Percentiles rank a stretch among this genome's conserved stretches.
Evolutionary conservation across 805 yeast species (phyloP).

Genomic region (Ogataea salicorniae): DNA sequence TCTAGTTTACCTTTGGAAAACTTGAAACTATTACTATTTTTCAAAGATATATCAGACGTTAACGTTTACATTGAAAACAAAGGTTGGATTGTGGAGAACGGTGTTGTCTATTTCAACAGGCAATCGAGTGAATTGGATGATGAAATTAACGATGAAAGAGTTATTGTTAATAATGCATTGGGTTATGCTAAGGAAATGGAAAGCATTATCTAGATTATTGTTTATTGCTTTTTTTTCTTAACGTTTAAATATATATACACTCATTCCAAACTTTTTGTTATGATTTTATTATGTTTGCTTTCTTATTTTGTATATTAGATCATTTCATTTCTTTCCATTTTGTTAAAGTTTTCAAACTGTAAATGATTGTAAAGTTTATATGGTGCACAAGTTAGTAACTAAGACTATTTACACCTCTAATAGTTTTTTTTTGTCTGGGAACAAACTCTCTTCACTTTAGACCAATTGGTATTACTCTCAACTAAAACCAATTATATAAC

Average conservation of each 20-base stretch:
- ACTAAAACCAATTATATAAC: no score
- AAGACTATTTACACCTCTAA: no score
- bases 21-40: slow-evolving; percentile 74
- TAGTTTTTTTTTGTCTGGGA: no score
- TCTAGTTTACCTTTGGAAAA: slow-evolving; percentile 71
- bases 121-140: slow-evolving; percentile 22
- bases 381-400: no score
- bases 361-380: no score
- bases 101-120: slow-evolving; percentile 42
- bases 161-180: slow-evolving; percentile 65
- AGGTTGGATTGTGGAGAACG: slow-evolving; percentile 55
- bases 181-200: slow-evolving; percentile 89
- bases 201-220: slow-evolving; percentile 59
- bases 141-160: slow-evolving; percentile 37
- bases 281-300: neutral
- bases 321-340: neutral
- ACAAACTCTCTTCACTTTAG: no score
- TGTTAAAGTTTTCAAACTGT: neutral
- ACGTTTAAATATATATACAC: neutral
- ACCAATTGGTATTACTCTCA: no score
- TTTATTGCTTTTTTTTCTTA: neutral
- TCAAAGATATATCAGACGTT: slow-evolving; percentile 48
- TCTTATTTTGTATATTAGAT: neutral
- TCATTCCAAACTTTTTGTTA: neutral
- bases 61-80: slow-evolving; percentile 47